Evolutionary conservation across 2,329 filamentous ascomycete species (phyloP).

Genomic region (Sporothrix globosa): DNA sequence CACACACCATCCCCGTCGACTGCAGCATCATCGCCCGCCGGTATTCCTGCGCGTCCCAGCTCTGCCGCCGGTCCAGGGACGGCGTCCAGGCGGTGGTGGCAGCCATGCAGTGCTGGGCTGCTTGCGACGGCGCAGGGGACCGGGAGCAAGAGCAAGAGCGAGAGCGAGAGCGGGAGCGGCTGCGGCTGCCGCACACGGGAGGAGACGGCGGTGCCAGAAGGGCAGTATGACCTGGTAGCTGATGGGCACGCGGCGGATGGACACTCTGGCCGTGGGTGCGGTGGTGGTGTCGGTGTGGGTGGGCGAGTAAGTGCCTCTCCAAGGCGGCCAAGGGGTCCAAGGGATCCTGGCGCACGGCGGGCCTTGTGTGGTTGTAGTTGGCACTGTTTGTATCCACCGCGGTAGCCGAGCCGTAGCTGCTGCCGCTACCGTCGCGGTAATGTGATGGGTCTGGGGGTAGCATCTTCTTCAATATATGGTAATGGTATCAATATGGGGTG

Average conservation of each 20-base stretch:
- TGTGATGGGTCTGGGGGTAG: not conserved
- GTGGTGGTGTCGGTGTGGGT: constrained; percentile 10
- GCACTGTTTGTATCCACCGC: not conserved
- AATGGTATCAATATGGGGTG: too few relatives aligned
- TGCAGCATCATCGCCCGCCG: constrained; percentile 50
- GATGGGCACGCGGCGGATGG: not conserved
- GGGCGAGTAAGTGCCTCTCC: constrained; percentile 30
- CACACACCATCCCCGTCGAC: constrained; percentile 29
- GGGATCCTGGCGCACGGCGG: constrained; percentile 16
- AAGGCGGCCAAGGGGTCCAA: constrained; percentile 30
- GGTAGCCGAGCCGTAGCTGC: not conserved
- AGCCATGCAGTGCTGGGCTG: constrained; percentile 43
- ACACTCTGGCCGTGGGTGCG: not conserved
- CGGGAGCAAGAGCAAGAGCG: not conserved
- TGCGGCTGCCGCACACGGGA: too few relatives aligned
- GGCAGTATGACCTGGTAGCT: not conserved
- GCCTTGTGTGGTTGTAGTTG: not conserved
- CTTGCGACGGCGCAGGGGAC: constrained; percentile 31
- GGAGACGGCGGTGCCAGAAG: not conserved
- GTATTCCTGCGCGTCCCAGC: constrained; percentile 58
- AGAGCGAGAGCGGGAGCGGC: not conserved
- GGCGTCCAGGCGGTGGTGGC: constrained; percentile 54
- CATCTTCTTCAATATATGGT: not conserved
- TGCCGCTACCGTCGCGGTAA: not conserved
- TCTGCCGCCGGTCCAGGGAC: constrained; percentile 51